Conservation (phyloP, 2,329 filamentous ascomycete species). For the Macrophomina pseudophaseolina region DNA sequence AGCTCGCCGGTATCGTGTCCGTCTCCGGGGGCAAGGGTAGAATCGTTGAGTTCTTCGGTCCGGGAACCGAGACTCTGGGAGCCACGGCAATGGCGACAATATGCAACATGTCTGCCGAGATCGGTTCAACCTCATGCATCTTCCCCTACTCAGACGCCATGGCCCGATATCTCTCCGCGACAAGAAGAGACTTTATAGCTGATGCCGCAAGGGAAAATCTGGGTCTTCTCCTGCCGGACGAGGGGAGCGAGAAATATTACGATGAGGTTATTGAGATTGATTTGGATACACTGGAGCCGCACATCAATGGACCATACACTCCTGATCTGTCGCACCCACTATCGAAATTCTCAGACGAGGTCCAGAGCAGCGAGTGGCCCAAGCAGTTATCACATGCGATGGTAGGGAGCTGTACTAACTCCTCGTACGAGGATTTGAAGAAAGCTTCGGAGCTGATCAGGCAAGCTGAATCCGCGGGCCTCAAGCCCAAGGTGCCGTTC, state of each 20-base stretch:
- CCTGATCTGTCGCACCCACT: slow-evolving; percentile 43
- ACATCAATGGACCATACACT: slow-evolving; percentile 45
- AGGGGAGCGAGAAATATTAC: slow-evolving; percentile 40
- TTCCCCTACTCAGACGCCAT: slow-evolving; percentile 45
- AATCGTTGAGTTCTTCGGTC: slow-evolving; percentile 46
- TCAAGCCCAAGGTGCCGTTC: slow-evolving; percentile 40
- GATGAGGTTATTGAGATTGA: slow-evolving; percentile 45
- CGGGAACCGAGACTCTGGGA: slow-evolving; percentile 38
- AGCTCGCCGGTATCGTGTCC: slow-evolving; percentile 42
- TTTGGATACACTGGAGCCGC: slow-evolving; percentile 41
- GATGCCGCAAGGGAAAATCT: slow-evolving; percentile 32
- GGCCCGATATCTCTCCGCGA: slow-evolving; percentile 40
- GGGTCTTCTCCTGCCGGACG: slow-evolving; percentile 35
- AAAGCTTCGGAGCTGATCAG: slow-evolving; percentile 37
- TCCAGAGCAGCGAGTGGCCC: slow-evolving; percentile 39
- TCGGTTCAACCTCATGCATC: slow-evolving; percentile 45
- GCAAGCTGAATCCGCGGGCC: slow-evolving; percentile 39
- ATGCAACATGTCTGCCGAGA: slow-evolving; percentile 47
- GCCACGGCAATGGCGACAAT: slow-evolving; percentile 47
- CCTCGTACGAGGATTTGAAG: slow-evolving; percentile 44
- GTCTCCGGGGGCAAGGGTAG: slow-evolving; percentile 45
- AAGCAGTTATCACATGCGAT: slow-evolving; percentile 37
- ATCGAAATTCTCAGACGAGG: slow-evolving; percentile 37
- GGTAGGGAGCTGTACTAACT: slow-evolving; percentile 46
- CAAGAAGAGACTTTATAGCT: slow-evolving; percentile 36